phyloP scores from a whole-genome alignment of 495 filamentous ascomycete species.

The Penicillium bovifimosum region DNA sequence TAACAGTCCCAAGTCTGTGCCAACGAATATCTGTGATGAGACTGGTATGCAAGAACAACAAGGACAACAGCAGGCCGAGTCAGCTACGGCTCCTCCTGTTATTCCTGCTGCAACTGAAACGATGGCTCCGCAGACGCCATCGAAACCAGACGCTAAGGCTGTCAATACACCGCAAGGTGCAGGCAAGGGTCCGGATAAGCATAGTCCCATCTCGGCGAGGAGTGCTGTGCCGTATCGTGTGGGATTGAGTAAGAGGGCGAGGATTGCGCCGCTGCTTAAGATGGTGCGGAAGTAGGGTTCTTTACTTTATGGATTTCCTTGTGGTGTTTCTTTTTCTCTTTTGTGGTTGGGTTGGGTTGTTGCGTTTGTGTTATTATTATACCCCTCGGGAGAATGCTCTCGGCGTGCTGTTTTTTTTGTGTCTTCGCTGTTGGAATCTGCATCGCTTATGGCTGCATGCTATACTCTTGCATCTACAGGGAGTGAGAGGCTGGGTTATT shows the following conservation, averaged over 20 bases:
- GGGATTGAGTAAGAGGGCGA: constrained; percentile 58
- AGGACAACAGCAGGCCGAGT: not conserved
- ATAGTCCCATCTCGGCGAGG: constrained; percentile 47
- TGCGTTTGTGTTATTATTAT: constrained; percentile 16
- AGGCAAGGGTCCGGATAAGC: constrained; percentile 31
- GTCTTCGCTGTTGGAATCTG: not conserved
- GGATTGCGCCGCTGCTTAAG: constrained; percentile 62
- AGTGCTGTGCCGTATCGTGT: constrained; percentile 58
- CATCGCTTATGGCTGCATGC: not conserved
- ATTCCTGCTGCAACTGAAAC: no score
- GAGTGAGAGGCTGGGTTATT: not conserved
- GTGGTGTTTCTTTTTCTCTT: not conserved
- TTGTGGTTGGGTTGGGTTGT: not conserved
- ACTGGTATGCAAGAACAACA: not conserved
- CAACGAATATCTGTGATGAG: not conserved
- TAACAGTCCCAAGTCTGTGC: not conserved
- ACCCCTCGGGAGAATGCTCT: constrained; percentile 15
- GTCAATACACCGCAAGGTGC: constrained; percentile 9
- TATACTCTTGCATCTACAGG: not conserved
- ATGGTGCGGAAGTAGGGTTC: constrained; percentile 51
- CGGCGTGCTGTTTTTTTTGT: not conserved
- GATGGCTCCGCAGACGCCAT: constrained; percentile 16
- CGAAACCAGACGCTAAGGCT: constrained; percentile 3
- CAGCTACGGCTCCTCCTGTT: not conserved
- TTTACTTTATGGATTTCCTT: not conserved